Base-by-base conservation (phyloP, 768 basidiomycete genomes). In the Mycena rosella region DNA sequence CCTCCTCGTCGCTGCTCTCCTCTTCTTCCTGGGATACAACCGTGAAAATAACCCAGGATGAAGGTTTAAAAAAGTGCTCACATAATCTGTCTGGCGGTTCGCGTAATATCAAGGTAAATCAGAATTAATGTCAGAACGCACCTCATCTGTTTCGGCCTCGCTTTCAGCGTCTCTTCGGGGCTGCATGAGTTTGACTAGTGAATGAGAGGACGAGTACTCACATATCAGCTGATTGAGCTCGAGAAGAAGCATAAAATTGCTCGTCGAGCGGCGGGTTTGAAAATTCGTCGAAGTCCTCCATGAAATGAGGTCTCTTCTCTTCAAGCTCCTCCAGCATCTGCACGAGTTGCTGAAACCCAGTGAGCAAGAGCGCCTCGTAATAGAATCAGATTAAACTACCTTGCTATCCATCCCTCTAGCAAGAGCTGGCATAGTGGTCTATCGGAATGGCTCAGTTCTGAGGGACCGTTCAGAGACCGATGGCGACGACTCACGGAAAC, bases 1-100 rank as follows among this genome's bases (percentile, higher is more conserved):
- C 36, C 53, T 55, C 53, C 24, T 55, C 53, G 36, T 55, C 53
- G 53, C 36, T 40, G 53, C 53, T 55, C 36, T 40, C 24, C 53
- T 55, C 53, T 27, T 55, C 53, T 55, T 55, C 53, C 53, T 55
- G 53, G 36, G 36, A 55, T 55, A 55, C 36, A 55, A 55, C 53
- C 53, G 53, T 55, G 36, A 55, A 26, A 40, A 55, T 55, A 55
- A 55, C 22, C 53, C 36, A 40, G 22, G 53, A 55, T 14, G 53
- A 55, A 55, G 53, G 53, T 40, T 40, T 5, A 2, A 55, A 55
- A 40, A 55, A 55, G 53, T 55, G 36, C 53, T 55, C 53, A 55
- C 53, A 36, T 18, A 55, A 38, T 26, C 24, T 40, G 53, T 40
- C 53, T 55, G 27, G 36, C 53, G 30, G 36, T 40, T 55, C 34